These are phyloP conservation scores for Microstegium vimineum DNA, from an alignment of 176 grass and related monocot genomes.

Conservation along the genomic window DNA sequence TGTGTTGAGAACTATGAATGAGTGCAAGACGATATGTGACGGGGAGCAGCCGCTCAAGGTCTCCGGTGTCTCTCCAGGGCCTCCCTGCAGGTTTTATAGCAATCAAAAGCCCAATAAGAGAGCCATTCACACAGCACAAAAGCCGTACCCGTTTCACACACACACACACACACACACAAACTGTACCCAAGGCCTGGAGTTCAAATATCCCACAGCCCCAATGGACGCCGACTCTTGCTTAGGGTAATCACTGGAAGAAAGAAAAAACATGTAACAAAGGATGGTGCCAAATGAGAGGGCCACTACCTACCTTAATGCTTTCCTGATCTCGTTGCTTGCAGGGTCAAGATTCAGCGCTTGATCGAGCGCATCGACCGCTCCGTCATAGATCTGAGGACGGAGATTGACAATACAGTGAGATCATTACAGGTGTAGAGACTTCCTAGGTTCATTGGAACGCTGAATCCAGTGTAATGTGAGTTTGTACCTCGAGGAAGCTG, in stretches of 20 bases:
- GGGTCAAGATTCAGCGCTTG: neutral
- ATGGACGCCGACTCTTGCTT: too few relatives aligned
- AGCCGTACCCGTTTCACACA: too few relatives aligned
- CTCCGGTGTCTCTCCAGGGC: neutral
- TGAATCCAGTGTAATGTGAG: neutral
- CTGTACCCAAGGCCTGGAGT: too few relatives aligned
- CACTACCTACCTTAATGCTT: neutral
- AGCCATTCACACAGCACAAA: constrained; percentile 9
- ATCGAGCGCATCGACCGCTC: neutral
- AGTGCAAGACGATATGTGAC: neutral
- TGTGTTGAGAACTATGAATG: neutral
- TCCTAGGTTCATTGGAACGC: neutral
- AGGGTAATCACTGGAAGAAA: neutral
- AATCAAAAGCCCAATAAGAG: neutral
- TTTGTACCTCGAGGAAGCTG: neutral
- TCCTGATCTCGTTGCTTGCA: neutral
- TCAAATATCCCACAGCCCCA: too few relatives aligned
- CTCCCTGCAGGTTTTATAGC: neutral
- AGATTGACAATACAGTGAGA: neutral
- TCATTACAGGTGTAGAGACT: neutral
- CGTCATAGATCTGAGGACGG: neutral
- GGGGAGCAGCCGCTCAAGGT: neutral
- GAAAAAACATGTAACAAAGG: neutral
- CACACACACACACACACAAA: too few relatives aligned
- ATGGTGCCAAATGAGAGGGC: too few relatives aligned